Conservation (phyloP, 805 yeast species). For the Candida xiaguanensis region DNA sequence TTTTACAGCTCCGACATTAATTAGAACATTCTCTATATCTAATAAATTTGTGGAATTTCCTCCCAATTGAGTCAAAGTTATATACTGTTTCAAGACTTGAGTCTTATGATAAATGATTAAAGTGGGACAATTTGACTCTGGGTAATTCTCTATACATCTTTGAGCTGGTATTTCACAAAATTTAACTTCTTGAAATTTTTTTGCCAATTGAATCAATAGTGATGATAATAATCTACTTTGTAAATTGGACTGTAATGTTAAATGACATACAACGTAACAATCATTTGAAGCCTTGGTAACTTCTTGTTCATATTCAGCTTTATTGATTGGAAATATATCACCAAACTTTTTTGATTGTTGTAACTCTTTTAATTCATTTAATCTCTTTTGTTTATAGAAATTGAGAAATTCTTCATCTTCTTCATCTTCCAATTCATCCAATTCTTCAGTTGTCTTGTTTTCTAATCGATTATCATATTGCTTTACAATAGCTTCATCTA, state of each 20-base stretch:
- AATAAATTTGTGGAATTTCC: conserved; percentile 69
- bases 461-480: conserved; percentile 86
- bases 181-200: conserved; percentile 74
- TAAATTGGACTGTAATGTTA: conserved; percentile 61
- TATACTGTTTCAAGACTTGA: conserved; percentile 73
- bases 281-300: conserved; percentile 77
- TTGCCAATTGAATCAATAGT: conserved; percentile 56
- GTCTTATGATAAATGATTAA: conserved; percentile 75
- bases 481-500: conserved; percentile 72
- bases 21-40: conserved; percentile 74
- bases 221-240: conserved; percentile 72
- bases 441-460: conserved; percentile 69
- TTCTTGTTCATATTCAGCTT: conserved; percentile 83
- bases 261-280: conserved; percentile 70
- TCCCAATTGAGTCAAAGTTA: conserved; percentile 78
- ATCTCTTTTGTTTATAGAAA: conserved; percentile 69
- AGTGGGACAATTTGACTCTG: conserved; percentile 89
- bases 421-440: conserved; percentile 85
- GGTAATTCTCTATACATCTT: conserved; percentile 90
- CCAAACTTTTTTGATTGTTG: conserved; percentile 66
- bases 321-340: conserved; percentile 68
- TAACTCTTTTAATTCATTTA: conserved; percentile 66
- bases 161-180: conserved; percentile 89
- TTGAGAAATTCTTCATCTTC: conserved; percentile 90
- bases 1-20: conserved; percentile 61